Evolutionary conservation across 192 early-diverging fungal species (phyloP).

Genomic region (Phycomyces blakesleeanus): DNA sequence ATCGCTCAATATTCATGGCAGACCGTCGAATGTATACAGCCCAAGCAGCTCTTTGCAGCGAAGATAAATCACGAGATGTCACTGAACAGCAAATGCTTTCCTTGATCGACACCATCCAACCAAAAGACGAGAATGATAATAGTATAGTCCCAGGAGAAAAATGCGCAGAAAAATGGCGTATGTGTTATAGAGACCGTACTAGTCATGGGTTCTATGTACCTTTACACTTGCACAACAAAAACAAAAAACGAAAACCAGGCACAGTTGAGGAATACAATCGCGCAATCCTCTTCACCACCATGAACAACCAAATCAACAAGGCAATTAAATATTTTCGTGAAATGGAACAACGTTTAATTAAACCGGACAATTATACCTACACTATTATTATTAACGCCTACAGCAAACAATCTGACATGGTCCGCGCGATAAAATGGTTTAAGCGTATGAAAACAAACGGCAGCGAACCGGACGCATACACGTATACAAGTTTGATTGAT

Average conservation of each 20-base stretch:
- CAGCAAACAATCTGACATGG: slow-evolving; percentile 22
- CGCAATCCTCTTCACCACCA: not conserved
- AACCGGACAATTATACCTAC: slow-evolving; percentile 22
- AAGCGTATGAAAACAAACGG: slow-evolving; percentile 20
- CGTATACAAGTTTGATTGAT: slow-evolving; percentile 37
- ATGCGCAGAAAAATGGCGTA: too few relatives aligned
- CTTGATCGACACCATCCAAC: not conserved
- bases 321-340: slow-evolving; percentile 22
- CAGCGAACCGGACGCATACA: slow-evolving; percentile 24
- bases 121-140: not conserved
- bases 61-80: not conserved
- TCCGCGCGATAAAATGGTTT: slow-evolving; percentile 24
- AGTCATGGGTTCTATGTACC: too few relatives aligned
- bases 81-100: not conserved
- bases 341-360: slow-evolving; percentile 8
- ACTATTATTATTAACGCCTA: slow-evolving; percentile 29
- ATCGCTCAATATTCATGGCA: not conserved
- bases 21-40: not conserved
- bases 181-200: too few relatives aligned
- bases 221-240: not conserved
- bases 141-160: too few relatives aligned
- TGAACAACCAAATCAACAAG: slow-evolving; percentile 15
- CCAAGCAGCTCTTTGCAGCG: not conserved
- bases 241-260: not conserved
- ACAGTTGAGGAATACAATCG: slow-evolving; percentile 17